phyloP scores from a whole-genome alignment of 768 basidiomycete species.

The Trametes cinnabarina region DNA sequence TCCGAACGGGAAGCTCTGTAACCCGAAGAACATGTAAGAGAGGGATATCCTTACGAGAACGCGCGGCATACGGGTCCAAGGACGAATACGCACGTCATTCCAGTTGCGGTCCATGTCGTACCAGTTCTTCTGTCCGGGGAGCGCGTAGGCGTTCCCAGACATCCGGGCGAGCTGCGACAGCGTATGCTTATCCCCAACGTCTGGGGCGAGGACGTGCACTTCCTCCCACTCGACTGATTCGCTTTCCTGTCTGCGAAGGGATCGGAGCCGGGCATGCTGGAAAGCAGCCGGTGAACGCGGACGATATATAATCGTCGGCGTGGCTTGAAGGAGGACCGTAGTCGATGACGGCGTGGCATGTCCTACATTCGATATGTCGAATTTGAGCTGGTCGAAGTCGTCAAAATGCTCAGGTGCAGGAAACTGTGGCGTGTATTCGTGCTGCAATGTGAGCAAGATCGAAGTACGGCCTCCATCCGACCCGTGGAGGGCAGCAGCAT shows the following conservation, averaged over 20 bases:
- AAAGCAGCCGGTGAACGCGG: constrained; percentile 52
- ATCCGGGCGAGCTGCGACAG: constrained; percentile 81
- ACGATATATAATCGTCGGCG: constrained; percentile 57
- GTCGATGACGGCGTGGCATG: constrained; percentile 1
- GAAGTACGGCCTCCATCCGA: background rate
- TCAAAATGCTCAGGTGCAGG: background rate
- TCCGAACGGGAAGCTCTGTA: constrained; percentile 76
- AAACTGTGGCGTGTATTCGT: constrained; percentile 5
- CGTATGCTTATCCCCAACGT: constrained; percentile 76
- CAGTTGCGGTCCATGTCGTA: constrained; percentile 74
- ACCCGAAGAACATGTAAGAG: too few species aligned
- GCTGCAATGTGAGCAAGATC: constrained; percentile 14
- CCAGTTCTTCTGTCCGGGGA: constrained; percentile 72
- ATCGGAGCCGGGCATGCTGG: constrained; percentile 52
- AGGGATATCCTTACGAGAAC: too few species aligned
- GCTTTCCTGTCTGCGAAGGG: constrained; percentile 47
- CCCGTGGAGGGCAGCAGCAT: background rate
- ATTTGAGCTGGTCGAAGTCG: constrained; percentile 1
- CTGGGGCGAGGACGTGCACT: constrained; percentile 65
- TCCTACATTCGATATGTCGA: constrained; percentile 5
- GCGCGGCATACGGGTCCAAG: too few species aligned
- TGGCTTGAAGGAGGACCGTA: constrained; percentile 39
- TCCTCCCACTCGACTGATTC: constrained; percentile 67
- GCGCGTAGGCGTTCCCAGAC: constrained; percentile 85
- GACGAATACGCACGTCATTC: constrained; percentile 45